These are phyloP conservation scores for Darksidea phi DNA, from an alignment of 495 filamentous ascomycete species.

Conservation along the genomic window DNA sequence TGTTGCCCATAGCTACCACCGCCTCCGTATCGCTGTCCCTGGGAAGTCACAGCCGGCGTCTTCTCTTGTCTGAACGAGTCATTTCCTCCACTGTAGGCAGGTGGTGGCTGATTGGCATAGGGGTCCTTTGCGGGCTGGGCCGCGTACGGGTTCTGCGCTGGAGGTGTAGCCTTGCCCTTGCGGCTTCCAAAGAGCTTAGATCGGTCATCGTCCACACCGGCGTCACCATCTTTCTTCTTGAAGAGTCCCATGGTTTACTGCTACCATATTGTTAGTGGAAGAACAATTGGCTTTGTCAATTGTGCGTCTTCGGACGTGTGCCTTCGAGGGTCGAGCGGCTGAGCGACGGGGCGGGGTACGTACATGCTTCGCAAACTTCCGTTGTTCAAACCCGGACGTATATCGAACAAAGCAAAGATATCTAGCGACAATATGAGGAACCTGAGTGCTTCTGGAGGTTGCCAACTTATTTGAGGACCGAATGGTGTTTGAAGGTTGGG, in stretches of 20 bases:
- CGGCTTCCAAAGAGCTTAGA: conserved; percentile 40
- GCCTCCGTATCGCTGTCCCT: conserved; percentile 20
- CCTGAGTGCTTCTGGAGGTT: too few species aligned
- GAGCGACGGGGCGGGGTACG: not conserved
- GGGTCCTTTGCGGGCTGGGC: conserved; percentile 26
- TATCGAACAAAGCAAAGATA: too few species aligned
- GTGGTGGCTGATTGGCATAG: conserved; percentile 32
- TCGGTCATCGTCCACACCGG: conserved; percentile 34
- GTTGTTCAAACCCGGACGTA: too few species aligned
- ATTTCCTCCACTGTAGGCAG: conserved; percentile 27
- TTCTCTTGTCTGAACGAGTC: conserved; percentile 39
- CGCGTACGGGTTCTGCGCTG: conserved; percentile 41
- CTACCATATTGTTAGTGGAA: not conserved
- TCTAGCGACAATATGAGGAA: too few species aligned
- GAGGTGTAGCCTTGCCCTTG: conserved; percentile 29
- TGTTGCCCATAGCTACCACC: conserved; percentile 18
- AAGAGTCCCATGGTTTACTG: conserved; percentile 36
- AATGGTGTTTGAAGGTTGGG: not conserved
- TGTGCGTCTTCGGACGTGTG: not conserved
- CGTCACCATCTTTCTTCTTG: conserved; percentile 36
- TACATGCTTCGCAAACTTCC: not conserved
- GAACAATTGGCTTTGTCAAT: not conserved
- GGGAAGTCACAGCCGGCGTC: conserved; percentile 40
- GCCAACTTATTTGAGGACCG: not conserved
- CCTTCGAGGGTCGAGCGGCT: not conserved